Evolutionary conservation across 257 asterid species (phyloP).

Genomic region (Hygrophila difformis): DNA sequence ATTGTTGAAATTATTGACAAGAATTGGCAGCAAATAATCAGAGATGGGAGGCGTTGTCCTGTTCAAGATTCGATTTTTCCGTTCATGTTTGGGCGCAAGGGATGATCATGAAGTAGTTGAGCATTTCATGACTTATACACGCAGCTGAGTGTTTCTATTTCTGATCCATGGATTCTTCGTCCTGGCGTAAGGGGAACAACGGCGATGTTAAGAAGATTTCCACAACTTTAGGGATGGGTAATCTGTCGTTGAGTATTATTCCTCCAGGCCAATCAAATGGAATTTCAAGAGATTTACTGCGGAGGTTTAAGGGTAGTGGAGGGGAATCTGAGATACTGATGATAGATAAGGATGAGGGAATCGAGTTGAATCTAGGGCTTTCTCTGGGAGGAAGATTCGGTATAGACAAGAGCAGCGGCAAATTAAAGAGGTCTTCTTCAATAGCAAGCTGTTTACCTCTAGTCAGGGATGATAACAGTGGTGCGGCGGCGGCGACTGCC

Average conservation of each 20-base stretch:
- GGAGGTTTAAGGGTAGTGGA: conserved; percentile 42
- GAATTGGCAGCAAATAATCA: no score
- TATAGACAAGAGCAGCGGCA: conserved; percentile 40
- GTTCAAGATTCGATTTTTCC: no score
- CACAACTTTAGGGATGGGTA: no score
- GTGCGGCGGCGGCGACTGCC: conserved; percentile 26
- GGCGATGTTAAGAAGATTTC: no score
- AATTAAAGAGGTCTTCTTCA: conserved; percentile 45
- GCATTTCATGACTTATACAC: no score
- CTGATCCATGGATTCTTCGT: no score
- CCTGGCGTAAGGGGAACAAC: no score
- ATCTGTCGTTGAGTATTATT: conserved; percentile 28
- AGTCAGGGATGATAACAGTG: conserved; percentile 47
- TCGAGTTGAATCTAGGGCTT: conserved; percentile 63
- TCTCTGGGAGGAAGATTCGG: conserved; percentile 74
- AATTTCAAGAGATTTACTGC: conserved; percentile 43
- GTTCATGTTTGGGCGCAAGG: no score
- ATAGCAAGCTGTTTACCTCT: conserved; percentile 64
- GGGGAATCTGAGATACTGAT: conserved; percentile 6
- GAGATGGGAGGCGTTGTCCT: no score
- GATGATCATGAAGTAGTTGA: no score
- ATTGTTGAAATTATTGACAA: no score
- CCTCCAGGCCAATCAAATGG: conserved; percentile 19
- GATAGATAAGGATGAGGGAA: conserved; percentile 21
- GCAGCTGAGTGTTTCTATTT: no score